Evolutionary conservation across 2,329 filamentous ascomycete genomes (phyloP).

Genomic region (Diaporthe citri): DNA sequence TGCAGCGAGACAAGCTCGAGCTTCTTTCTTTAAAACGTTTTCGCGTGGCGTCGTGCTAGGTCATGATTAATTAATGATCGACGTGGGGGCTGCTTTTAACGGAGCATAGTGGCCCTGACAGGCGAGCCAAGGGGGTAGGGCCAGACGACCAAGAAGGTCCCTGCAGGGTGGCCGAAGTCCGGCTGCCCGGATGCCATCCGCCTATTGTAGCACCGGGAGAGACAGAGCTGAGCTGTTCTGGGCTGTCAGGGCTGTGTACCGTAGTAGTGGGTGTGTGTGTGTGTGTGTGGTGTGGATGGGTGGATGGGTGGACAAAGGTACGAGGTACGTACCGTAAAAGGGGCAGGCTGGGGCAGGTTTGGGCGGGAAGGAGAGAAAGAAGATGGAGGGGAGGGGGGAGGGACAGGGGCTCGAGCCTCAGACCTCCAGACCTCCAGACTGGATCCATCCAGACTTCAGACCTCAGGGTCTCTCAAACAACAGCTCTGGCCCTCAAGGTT

Average conservation of each 20-base stretch:
- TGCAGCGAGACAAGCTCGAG: slow-evolving; percentile 2
- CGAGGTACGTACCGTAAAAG: neutral
- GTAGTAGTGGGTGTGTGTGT: neutral
- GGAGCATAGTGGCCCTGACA: slow-evolving; percentile 26
- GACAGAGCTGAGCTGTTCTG: neutral
- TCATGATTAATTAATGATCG: slow-evolving; percentile 33
- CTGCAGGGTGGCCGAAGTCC: slow-evolving; percentile 18
- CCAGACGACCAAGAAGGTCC: neutral
- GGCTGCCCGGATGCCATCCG: slow-evolving; percentile 16
- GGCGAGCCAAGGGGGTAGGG: neutral
- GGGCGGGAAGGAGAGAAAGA: no score
- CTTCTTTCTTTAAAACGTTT: slow-evolving; percentile 26
- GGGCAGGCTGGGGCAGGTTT: neutral
- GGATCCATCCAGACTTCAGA: neutral
- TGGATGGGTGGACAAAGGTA: neutral
- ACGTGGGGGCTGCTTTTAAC: slow-evolving; percentile 31
- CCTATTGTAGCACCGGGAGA: neutral
- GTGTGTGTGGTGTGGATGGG: neutral
- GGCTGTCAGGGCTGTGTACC: neutral
- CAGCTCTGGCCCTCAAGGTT: neutral
- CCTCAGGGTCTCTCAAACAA: slow-evolving; percentile 7
- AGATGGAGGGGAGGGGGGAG: neutral
- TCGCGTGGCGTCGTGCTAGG: slow-evolving; percentile 28
- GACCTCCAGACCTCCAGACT: neutral
- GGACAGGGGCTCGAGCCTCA: slow-evolving; percentile 13